Conservation (phyloP, 208 protist species). For the Trypanosoma congolense region DNA sequence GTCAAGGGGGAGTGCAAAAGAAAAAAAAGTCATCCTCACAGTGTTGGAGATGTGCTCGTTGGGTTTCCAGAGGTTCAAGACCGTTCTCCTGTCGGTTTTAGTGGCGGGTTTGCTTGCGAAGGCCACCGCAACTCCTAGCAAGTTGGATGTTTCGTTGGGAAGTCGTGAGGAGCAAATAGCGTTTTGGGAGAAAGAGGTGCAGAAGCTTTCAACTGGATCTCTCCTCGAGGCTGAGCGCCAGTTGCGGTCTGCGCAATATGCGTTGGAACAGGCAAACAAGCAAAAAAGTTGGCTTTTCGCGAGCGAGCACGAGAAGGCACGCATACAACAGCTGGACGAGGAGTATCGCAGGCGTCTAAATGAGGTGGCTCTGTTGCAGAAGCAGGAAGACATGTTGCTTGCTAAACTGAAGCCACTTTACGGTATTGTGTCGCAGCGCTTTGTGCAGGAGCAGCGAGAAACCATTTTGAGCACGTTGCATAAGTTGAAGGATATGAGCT, state of each 20-base stretch:
- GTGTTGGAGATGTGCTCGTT: too few species aligned
- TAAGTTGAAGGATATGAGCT: conserved; percentile 58
- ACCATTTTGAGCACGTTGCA: conserved; percentile 51
- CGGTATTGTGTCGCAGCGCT: conserved; percentile 69
- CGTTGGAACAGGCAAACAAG: conserved; percentile 41
- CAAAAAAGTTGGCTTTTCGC: conserved; percentile 73
- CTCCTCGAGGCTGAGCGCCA: conserved; percentile 29
- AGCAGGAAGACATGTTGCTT: conserved; percentile 66
- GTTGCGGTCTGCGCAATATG: conserved; percentile 34
- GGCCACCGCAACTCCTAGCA: conserved; percentile 10
- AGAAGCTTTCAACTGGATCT: conserved; percentile 31
- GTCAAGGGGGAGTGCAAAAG: too few species aligned
- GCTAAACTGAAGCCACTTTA: conserved; percentile 84
- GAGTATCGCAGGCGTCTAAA: conserved; percentile 39
- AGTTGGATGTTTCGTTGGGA: conserved; percentile 29
- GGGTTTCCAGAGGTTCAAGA: not conserved
- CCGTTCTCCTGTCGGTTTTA: not conserved
- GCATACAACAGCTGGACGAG: conserved; percentile 73
- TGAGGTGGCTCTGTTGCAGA: conserved; percentile 43
- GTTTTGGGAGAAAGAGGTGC: conserved; percentile 56
- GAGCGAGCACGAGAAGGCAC: conserved; percentile 42
- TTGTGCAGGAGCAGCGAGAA: conserved; percentile 70
- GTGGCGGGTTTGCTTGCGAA: too few species aligned
- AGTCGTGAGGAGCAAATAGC: conserved; percentile 54
- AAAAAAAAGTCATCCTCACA: too few species aligned